phyloP scores from a whole-genome alignment of 2,329 filamentous ascomycete genomes.

The Pseudocercospora crystallina region DNA sequence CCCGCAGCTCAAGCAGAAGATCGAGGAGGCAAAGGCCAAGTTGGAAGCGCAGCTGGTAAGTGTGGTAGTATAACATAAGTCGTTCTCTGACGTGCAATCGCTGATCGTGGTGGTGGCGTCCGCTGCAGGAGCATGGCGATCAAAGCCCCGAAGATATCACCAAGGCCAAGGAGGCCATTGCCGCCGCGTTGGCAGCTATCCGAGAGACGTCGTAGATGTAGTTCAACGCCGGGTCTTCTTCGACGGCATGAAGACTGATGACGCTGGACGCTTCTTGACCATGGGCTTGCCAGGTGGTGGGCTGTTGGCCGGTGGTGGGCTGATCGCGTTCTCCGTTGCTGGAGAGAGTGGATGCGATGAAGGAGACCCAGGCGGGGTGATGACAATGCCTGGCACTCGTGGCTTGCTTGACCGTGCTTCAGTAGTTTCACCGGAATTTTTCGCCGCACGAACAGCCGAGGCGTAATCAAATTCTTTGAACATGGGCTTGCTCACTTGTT shows the following conservation, averaged over 20 bases:
- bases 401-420: too few species aligned
- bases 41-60: conserved; percentile 75
- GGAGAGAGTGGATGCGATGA: conserved; percentile 4
- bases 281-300: conserved; percentile 14
- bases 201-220: conserved; percentile 34
- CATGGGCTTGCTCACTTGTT: not conserved
- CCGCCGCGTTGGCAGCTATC: conserved; percentile 42
- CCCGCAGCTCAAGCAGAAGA: conserved; percentile 67
- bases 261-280: conserved; percentile 25
- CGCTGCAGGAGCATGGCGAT: conserved; percentile 39
- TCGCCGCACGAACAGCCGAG: too few species aligned
- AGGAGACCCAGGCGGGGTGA: not conserved
- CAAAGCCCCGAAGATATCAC: conserved; percentile 45
- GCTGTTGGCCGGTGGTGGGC: conserved; percentile 19
- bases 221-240: conserved; percentile 16
- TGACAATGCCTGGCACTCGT: not conserved
- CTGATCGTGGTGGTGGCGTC: conserved; percentile 9
- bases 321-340: conserved; percentile 5
- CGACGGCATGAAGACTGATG: conserved; percentile 24
- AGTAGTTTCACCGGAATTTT: too few species aligned
- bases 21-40: conserved; percentile 68
- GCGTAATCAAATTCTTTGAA: too few species aligned
- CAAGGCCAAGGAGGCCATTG: conserved; percentile 45
- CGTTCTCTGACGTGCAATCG: conserved; percentile 9
- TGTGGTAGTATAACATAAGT: conserved; percentile 25